A percentile compares a stretch with the other conserved stretches of the same genome.
Conservation (phyloP, 331 rosid genomes). For the Acacia pycnantha region DNA sequence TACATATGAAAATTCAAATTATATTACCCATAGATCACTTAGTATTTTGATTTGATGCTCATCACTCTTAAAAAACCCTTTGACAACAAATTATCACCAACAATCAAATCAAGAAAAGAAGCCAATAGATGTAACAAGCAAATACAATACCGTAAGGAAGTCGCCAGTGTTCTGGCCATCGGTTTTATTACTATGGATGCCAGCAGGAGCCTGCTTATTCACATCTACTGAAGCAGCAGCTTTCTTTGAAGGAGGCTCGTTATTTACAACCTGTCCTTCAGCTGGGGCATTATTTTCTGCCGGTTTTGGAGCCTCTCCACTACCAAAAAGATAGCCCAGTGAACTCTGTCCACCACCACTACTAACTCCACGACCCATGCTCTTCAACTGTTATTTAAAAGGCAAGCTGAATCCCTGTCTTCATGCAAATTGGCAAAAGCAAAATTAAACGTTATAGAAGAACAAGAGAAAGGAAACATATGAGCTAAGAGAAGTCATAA, state of each 20-base stretch:
- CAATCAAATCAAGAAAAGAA: not conserved
- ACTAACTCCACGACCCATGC: slow-evolving; percentile 98
- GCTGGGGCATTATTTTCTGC: slow-evolving; percentile 54
- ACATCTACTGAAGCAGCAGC: slow-evolving; percentile 51
- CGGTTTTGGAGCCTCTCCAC: slow-evolving; percentile 81
- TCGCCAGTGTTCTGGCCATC: slow-evolving; percentile 98
- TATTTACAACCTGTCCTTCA: slow-evolving; percentile 39
- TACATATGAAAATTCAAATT: not conserved
- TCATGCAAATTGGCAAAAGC: slow-evolving; percentile 22
- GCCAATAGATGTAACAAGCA: slow-evolving; percentile 11
- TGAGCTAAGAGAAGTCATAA: not conserved
- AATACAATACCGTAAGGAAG: slow-evolving; percentile 77
- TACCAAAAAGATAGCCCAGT: slow-evolving; percentile 87
- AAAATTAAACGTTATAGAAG: slow-evolving; percentile 15
- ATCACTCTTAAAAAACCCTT: not conserved
- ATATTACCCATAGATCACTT: not conserved
- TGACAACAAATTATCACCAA: not conserved
- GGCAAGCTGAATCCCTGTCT: slow-evolving; percentile 22
- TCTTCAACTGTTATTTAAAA: slow-evolving; percentile 33
- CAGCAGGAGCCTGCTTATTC: slow-evolving; percentile 74
- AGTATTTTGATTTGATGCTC: not conserved
- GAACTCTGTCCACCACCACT: slow-evolving; percentile 99
- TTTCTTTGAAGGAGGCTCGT: slow-evolving; percentile 60
- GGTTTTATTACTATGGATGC: slow-evolving; percentile 78
- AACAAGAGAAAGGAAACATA: not conserved